Percentiles rank a stretch among this genome's conserved stretches.
Evolutionary conservation across 331 rosid species (phyloP).

Genomic region (Pyrus hybrid): DNA sequence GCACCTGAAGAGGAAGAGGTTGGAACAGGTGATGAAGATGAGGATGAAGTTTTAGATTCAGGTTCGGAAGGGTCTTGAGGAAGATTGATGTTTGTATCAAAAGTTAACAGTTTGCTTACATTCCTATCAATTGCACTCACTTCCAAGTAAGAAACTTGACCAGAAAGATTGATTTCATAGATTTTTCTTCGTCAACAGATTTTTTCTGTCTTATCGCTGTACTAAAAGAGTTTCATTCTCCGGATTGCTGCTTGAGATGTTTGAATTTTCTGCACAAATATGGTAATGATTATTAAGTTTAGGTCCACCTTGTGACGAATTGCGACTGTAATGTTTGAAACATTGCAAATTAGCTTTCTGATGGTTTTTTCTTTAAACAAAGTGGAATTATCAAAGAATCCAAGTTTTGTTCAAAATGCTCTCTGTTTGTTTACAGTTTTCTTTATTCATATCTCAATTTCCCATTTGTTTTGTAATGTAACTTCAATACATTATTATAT

Average conservation of each 20-base stretch:
- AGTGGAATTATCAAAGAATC: background rate
- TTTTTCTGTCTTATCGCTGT: background rate
- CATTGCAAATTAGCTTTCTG: background rate
- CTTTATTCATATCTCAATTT: background rate
- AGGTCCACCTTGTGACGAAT: background rate
- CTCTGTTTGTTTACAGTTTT: background rate
- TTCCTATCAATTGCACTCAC: background rate
- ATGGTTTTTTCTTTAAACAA: background rate
- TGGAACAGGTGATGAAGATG: constrained; percentile 41
- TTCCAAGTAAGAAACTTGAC: background rate
- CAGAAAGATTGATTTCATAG: background rate
- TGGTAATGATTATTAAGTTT: background rate
- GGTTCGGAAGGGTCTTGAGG: constrained; percentile 29
- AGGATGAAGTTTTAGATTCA: constrained; percentile 31
- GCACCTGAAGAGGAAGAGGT: constrained; percentile 36
- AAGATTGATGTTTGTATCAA: constrained; percentile 10
- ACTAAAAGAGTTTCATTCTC: background rate
- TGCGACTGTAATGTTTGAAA: background rate
- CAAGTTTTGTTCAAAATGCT: background rate
- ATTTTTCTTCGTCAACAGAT: background rate
- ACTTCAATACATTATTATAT: background rate
- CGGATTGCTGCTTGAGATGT: background rate
- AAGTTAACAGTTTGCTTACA: background rate
- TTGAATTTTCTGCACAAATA: background rate
- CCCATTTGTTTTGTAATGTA: background rate